phyloP scores from a whole-genome alignment of 768 basidiomycete genomes.

The Boletus sp. region DNA sequence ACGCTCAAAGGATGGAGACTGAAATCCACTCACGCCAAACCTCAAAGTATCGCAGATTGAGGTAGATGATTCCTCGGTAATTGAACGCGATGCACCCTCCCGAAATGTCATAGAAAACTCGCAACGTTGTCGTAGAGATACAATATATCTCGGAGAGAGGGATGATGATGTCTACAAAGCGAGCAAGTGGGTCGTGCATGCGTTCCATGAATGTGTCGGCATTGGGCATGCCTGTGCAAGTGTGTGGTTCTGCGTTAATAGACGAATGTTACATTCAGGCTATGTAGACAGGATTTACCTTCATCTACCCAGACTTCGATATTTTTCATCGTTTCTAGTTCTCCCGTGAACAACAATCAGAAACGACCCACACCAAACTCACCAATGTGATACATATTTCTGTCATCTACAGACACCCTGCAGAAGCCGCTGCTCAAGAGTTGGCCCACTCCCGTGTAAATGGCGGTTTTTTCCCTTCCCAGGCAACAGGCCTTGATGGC shows the following conservation, averaged over 20 bases:
- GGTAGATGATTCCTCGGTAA: slow-evolving; percentile 74
- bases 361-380: background rate
- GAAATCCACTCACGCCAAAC: slow-evolving; percentile 63
- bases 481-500: background rate
- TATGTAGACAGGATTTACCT: slow-evolving; percentile 37
- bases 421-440: background rate
- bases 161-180: slow-evolving; percentile 66
- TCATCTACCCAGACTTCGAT: slow-evolving; percentile 60
- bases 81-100: slow-evolving; percentile 92
- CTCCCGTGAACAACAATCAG: background rate
- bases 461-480: background rate
- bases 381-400: background rate
- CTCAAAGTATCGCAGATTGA: too few relatives aligned
- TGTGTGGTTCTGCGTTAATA: background rate
- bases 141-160: slow-evolving; percentile 65
- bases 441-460: background rate
- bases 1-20: background rate
- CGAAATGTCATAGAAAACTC: slow-evolving; percentile 76
- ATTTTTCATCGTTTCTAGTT: slow-evolving; percentile 25
- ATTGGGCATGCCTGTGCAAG: slow-evolving; percentile 19
- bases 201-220: slow-evolving; percentile 43
- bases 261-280: background rate
- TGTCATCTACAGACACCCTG: background rate
- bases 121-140: slow-evolving; percentile 64
- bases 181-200: slow-evolving; percentile 53